These are phyloP conservation scores for Fraxinus americana DNA, from an alignment of 257 asterid species.

Conservation along the genomic window DNA sequence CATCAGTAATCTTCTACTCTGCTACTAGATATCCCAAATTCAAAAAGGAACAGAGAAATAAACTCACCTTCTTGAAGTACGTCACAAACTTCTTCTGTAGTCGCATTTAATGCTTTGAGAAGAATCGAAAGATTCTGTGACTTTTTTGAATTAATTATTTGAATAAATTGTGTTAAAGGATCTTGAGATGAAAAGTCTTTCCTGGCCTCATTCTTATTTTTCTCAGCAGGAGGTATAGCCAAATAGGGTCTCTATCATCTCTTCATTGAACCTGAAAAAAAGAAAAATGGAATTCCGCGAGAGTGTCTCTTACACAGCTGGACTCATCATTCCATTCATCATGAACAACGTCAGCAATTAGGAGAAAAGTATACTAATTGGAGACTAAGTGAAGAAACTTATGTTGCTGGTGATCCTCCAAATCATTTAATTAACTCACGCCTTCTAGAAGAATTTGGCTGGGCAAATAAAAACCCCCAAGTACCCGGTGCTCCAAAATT, in stretches of 20 bases:
- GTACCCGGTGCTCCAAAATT: conserved; percentile 45
- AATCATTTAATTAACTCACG: conserved; percentile 51
- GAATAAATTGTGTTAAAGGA: conserved; percentile 47
- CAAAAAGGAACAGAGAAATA: conserved; percentile 22
- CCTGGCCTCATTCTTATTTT: conserved; percentile 46
- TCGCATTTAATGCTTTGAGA: conserved; percentile 88
- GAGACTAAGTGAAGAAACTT: conserved; percentile 34
- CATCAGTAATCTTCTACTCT: not conserved
- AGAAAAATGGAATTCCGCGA: not conserved
- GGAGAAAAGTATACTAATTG: conserved; percentile 57
- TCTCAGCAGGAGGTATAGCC: conserved; percentile 57
- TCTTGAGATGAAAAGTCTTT: conserved; percentile 46
- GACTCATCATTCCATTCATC: not conserved
- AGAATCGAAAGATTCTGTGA: conserved; percentile 83
- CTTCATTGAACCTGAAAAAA: conserved; percentile 78
- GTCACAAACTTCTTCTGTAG: conserved; percentile 84
- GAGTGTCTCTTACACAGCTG: conserved; percentile 16
- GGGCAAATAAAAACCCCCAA: conserved; percentile 33
- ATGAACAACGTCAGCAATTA: conserved; percentile 8
- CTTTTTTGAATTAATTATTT: conserved; percentile 80
- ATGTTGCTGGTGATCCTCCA: conserved; percentile 25
- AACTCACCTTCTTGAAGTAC: conserved; percentile 89
- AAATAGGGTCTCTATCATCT: conserved; percentile 84
- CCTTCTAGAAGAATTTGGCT: conserved; percentile 42
- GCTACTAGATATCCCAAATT: conserved; percentile 2